phyloP scores from a whole-genome alignment of 192 early-diverging fungal genomes.

The Chytriomyces sp. region DNA sequence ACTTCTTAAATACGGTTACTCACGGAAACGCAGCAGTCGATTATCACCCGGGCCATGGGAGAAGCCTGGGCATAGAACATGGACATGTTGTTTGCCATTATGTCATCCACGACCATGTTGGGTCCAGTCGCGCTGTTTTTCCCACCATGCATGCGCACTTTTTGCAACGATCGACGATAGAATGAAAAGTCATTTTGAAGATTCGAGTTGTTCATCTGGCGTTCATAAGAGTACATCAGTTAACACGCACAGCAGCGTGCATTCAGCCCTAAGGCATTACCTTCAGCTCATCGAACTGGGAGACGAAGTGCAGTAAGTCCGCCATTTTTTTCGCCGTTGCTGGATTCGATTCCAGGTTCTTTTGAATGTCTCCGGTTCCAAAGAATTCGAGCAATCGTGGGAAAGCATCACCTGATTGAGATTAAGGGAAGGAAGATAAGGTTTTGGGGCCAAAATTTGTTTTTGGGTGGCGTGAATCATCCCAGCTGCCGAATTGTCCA shows the following conservation, averaged over 20 bases:
- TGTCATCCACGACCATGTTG: slow-evolving; percentile 64
- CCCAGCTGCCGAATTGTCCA: neutral
- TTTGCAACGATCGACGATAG: slow-evolving; percentile 86
- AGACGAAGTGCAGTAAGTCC: slow-evolving; percentile 84
- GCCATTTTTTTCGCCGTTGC: slow-evolving; percentile 82
- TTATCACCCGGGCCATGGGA: slow-evolving; percentile 88
- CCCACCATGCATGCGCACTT: slow-evolving; percentile 66
- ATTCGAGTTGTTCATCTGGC: slow-evolving; percentile 75
- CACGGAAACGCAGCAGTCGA: slow-evolving; percentile 64
- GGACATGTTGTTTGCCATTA: slow-evolving; percentile 91
- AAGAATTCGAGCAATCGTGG: slow-evolving; percentile 49
- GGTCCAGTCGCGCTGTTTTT: slow-evolving; percentile 34
- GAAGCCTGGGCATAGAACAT: slow-evolving; percentile 96
- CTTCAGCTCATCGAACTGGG: slow-evolving; percentile 93
- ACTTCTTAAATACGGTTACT: neutral
- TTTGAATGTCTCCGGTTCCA: slow-evolving; percentile 54
- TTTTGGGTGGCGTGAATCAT: slow-evolving; percentile 1
- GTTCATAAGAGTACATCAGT: neutral
- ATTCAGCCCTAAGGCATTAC: slow-evolving; percentile 45
- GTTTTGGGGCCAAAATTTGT: neutral
- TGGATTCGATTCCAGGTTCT: slow-evolving; percentile 73
- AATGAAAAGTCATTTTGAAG: slow-evolving; percentile 99
- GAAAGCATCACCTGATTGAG: slow-evolving; percentile 47
- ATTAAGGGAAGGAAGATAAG: slow-evolving; percentile 4
- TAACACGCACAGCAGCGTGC: neutral